Evolutionary conservation across 768 basidiomycete species (phyloP), one percentile per base, ranked within the genome.

Genomic region (Suillus sp.): DNA sequence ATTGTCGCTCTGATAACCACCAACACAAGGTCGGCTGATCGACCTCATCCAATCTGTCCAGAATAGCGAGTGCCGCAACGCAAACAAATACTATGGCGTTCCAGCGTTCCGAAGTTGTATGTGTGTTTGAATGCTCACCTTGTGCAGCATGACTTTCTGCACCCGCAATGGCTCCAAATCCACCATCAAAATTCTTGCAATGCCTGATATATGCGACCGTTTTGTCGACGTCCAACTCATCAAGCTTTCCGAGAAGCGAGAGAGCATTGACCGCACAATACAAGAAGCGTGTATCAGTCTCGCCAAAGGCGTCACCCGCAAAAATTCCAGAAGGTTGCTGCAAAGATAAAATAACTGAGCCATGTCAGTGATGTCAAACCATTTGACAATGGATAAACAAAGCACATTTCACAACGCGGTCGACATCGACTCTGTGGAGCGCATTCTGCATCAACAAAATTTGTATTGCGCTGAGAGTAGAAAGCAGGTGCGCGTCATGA

Each of bases 141-240:
- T 95, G 93, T 0, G 83, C 92, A 14, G 95, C 86, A 78, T 99
- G 97, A 64, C 91, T 95, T 78, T 99, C 97, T 1, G 92, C 95
- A 0, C 96, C 97, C 18, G 86, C 82, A 18, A 79, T 75, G 53
- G 82, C 88, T 30, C 97, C 96, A 70, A 96, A 99, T 0, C 95
- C 97, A 4, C 96, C 96, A 71, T 99, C 97, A 73, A 95, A 98
- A 74, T 99, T 99, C 71, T 82, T 83, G 77, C 97, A 98, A 40
- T 83, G 79, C 27, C 77, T 73, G 50, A 99, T 84, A 74, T 96
- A 94, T 8, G 76, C 79, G 10, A 92, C 85, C 0, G 92, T 88
- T 69, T 81, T 85, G 34, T 88, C 86, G 59, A 77, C 77, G 65
- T 95, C 87, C 50, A 98, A 78, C 25, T 82, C 81, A 64, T 88